phyloP scores from a whole-genome alignment of 139 green algal genomes.

The Monoraphidium neglectum region DNA sequence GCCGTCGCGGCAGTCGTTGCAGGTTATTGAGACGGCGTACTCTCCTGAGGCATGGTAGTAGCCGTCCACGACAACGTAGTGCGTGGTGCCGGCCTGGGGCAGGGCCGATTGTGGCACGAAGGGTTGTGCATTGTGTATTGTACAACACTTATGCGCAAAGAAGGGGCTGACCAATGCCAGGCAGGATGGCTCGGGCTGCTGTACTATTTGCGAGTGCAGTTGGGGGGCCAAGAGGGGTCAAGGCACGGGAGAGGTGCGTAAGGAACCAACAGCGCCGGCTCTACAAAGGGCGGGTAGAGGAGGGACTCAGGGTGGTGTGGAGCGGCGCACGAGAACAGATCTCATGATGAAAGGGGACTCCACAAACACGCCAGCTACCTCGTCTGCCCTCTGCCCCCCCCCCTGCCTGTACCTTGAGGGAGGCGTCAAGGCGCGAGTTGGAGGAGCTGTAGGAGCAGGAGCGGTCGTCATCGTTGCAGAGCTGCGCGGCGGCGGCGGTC shows the following conservation, averaged over 20 bases:
- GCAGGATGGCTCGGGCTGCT: no score
- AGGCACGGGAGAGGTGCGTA: background rate
- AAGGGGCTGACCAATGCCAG: no score
- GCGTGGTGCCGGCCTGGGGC: slow-evolving; percentile 19
- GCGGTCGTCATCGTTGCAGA: slow-evolving; percentile 47
- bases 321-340: background rate
- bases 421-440: slow-evolving; percentile 22
- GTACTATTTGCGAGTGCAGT: no score
- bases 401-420: slow-evolving; percentile 15
- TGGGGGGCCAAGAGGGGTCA: background rate
- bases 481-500: no score
- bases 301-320: background rate
- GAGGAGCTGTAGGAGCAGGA: slow-evolving; percentile 10
- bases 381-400: background rate
- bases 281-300: background rate
- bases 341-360: background rate
- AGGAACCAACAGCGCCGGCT: background rate
- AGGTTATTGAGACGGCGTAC: slow-evolving; percentile 23
- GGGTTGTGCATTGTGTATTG: no score
- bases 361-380: background rate
- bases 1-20: background rate
- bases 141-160: no score
- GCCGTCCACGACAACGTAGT: slow-evolving; percentile 39
- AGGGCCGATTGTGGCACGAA: background rate
- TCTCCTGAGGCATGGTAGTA: slow-evolving; percentile 31